Conservation (phyloP, 163 green algal species). For the Chloroidium sp. region DNA sequence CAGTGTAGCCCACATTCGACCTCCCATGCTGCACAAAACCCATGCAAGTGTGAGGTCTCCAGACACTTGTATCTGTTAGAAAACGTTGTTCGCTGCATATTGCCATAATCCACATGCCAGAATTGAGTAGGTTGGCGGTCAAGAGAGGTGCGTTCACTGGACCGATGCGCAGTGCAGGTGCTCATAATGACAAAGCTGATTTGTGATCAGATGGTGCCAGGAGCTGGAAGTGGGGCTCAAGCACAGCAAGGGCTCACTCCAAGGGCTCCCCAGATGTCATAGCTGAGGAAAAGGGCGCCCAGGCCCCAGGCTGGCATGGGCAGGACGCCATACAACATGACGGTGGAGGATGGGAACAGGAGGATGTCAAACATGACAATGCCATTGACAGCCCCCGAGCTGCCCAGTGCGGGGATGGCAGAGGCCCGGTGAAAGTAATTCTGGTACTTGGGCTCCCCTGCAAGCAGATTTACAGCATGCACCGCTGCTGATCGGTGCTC, state of each 20-base stretch:
- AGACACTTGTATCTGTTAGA: neutral
- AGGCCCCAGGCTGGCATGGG: constrained; percentile 41
- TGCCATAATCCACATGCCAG: too few species aligned
- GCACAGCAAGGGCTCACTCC: neutral
- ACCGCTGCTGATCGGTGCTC: too few species aligned
- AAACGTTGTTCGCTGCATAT: too few species aligned
- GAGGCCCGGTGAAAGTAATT: neutral
- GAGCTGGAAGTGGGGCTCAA: too few species aligned
- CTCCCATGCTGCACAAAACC: neutral
- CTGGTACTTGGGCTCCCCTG: too few species aligned
- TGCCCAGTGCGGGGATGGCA: constrained; percentile 26
- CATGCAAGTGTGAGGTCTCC: neutral
- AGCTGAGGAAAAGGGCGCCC: constrained; percentile 27
- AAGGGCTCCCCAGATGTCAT: constrained; percentile 13
- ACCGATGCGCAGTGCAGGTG: too few species aligned
- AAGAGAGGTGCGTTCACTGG: too few species aligned
- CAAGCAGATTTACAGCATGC: too few species aligned
- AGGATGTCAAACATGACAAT: constrained; percentile 42
- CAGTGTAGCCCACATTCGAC: constrained; percentile 26
- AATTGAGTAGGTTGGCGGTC: too few species aligned
- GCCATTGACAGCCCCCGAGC: constrained; percentile 49
- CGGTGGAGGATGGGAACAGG: constrained; percentile 37
- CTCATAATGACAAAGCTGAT: too few species aligned
- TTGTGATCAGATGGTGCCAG: too few species aligned
- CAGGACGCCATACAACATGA: constrained; percentile 52